Evolutionary conservation across 139 green algal genomes (phyloP), one percentile per base, ranked within the genome.

Genomic region (Ettlia oleoabundans): DNA sequence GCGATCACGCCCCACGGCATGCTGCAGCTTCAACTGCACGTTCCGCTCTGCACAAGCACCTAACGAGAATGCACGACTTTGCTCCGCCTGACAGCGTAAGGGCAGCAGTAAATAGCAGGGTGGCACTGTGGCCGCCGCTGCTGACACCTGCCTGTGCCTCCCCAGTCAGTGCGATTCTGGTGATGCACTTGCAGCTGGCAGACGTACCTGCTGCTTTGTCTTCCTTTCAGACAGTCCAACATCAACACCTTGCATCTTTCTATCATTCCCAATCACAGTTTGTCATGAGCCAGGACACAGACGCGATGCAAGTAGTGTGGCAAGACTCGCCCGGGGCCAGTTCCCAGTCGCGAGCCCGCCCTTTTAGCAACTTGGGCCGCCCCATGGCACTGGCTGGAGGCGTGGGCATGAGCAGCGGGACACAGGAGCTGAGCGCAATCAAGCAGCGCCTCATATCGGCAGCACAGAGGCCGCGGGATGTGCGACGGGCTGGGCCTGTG

Each of bases 361-460:
- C 32, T 4, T 33, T 52, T n/a, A 79, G 72, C 72, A 79, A 67
- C 51, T 51, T 79, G 72, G 72, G 72, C 26, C 72, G 72, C 72
- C 13, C 38, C 41, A 9, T 2, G 19, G 62, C 62, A 22, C 8
- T 19, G 6, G 62, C 67, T 26, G 40, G 10, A 38, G 8, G 38
- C 38, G 38, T 19, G 22, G 65, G 33, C 2, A 35, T 19, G 1
- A 22, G 8, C 21, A 32, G 70, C 70, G 43, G 43, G 32, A 4
- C 71, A 5, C 43, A 55, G 53, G 73, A 80, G 53, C 51, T 82
- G 30, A 52, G 13, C 6, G 37, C 77, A 28, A 67, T 81, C 70
- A 88, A 82, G 63, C 71, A 78, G 30, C 70, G 64, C 64, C 42
- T 82, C 6, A 82, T 82, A 42, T 53, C 28, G 8, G 76, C 63